Percentiles rank a stretch among this genome's conserved stretches.
phyloP scores from a whole-genome alignment of 345 rosid species.

The Populus tremula region DNA sequence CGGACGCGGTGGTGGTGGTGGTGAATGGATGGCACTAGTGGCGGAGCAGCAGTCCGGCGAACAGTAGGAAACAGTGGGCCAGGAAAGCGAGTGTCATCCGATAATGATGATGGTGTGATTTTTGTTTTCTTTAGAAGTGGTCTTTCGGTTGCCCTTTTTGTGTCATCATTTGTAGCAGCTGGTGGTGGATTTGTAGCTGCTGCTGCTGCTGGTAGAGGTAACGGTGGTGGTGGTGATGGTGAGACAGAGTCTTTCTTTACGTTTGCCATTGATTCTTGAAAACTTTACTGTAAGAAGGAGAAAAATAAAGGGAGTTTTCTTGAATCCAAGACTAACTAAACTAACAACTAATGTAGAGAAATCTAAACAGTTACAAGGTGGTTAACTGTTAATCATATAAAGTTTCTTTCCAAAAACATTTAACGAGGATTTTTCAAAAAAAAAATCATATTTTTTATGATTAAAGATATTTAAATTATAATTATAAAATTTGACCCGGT shows the following conservation, averaged over 20 bases:
- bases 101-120: constrained; percentile 4
- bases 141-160: constrained; percentile 25
- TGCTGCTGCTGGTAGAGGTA: constrained; percentile 15
- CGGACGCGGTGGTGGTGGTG: constrained; percentile 14
- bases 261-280: neutral
- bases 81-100: constrained; percentile 44
- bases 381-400: too few relatives aligned
- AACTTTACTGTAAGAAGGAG: neutral
- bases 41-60: constrained; percentile 38
- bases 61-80: constrained; percentile 60
- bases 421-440: too few relatives aligned
- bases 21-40: constrained; percentile 14
- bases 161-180: neutral
- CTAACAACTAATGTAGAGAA: neutral
- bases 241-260: neutral
- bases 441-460: too few relatives aligned
- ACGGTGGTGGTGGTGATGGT: neutral
- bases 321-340: neutral
- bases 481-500: too few relatives aligned
- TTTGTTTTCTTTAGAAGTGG: constrained; percentile 55
- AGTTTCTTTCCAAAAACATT: too few relatives aligned
- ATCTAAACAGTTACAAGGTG: neutral
- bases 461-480: too few relatives aligned
- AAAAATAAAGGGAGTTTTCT: neutral
- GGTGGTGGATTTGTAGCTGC: neutral